Evolutionary conservation across 352 stramenopile species (phyloP), one percentile per base, ranked within the genome.

Genomic region (Phytophthora sansomeana): DNA sequence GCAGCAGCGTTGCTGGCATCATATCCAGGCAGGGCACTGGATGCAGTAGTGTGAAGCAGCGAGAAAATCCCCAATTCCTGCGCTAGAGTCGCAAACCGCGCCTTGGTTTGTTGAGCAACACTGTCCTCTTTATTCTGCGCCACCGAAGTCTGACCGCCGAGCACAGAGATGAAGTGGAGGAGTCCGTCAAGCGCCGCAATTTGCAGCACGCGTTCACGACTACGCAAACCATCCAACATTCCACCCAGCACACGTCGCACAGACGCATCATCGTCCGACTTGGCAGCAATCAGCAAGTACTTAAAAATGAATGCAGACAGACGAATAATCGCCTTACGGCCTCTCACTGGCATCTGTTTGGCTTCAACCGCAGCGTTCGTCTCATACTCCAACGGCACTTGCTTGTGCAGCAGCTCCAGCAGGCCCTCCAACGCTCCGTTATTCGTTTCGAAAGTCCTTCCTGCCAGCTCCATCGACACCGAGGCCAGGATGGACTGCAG

Each of bases 41-140:
- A 74, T 13, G 81, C 80, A 1, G 74, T 86, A 6, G 78, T 70
- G 56, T 92, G 82, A 41, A 96, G 72, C 41, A 96, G 53, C 28
- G 82, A 75, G 55, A 94, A 93, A n/a, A 96, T 42, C 2, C 87
- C 87, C 38, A 96, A 55, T 51, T 94, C 85, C 28, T 95, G 73
- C 5, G 81, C 73, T 3, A 91, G 70, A n/a, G 74, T 82, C 3
- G 77, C 67, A 61, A 94, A 88, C 6, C 75, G 74, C 24, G 62
- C 29, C 33, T 75, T 83, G 26, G 64, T 58, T 5, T 72, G 58
- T 51, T 78, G 61, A 21, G 58, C 63, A 35, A 58, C 39, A 44
- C 17, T 64, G 16, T 74, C 51, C 5, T 78, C 56, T 9, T 52
- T 58, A 32, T 67, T 72, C 16, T 10, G 26, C 21, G 46, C 30